A percentile compares a stretch with the other conserved stretches of the same genome.
phyloP scores from a whole-genome alignment of 768 basidiomycete species.

The Agrocybe praecox region DNA sequence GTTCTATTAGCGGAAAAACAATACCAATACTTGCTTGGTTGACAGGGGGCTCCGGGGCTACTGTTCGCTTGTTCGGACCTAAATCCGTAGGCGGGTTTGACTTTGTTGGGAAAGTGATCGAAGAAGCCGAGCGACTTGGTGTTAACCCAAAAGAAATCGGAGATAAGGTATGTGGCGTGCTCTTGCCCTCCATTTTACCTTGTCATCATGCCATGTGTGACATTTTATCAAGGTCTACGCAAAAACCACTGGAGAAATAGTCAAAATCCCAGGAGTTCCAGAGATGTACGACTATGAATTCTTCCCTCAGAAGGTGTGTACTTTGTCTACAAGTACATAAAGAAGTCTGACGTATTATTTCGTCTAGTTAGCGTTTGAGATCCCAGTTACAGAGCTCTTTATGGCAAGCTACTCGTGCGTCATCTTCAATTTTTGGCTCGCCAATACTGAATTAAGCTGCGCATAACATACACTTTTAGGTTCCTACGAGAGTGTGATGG shows the following conservation, averaged over 20 bases:
- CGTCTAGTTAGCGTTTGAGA: not conserved
- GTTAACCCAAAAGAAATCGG: not conserved
- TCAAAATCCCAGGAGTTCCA: slow-evolving; percentile 2
- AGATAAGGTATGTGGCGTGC: not conserved
- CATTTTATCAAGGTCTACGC: not conserved
- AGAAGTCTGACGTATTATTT: too few relatives aligned
- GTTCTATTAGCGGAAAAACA: not conserved
- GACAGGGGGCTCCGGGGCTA: not conserved
- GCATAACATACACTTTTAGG: not conserved
- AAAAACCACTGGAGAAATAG: not conserved
- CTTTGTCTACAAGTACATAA: too few relatives aligned
- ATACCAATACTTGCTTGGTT: not conserved
- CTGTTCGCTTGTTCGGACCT: not conserved
- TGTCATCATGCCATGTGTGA: too few relatives aligned
- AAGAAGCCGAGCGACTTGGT: not conserved
- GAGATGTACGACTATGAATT: slow-evolving; percentile 8
- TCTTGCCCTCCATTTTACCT: not conserved
- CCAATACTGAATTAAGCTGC: too few relatives aligned
- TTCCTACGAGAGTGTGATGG: slow-evolving; percentile 5
- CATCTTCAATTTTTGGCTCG: too few relatives aligned
- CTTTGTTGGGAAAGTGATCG: not conserved
- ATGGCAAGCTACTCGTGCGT: not conserved
- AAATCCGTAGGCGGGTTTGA: not conserved
- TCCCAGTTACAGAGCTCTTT: not conserved
- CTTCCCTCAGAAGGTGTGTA: slow-evolving; percentile 1